Evolutionary conservation across 371 early-diverging fungal species (phyloP).

Genomic region (Haplosporangium sp.): DNA sequence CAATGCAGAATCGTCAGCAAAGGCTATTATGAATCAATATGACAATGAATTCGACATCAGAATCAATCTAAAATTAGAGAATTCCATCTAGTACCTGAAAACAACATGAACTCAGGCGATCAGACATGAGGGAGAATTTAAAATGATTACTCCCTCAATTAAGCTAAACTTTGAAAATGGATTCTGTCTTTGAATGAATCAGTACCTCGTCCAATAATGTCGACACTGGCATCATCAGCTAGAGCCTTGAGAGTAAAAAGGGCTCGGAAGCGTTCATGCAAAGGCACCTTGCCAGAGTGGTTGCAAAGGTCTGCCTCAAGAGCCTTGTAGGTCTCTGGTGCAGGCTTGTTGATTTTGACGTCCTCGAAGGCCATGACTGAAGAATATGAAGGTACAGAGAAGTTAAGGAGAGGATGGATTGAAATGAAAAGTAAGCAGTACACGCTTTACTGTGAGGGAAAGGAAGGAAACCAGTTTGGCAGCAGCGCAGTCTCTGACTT

Average conservation of each 20-base stretch:
- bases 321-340: conserved; percentile 47
- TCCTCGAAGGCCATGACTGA: conserved; percentile 50
- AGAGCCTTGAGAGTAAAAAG: conserved; percentile 95
- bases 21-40: conserved; percentile 61
- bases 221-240: conserved; percentile 80
- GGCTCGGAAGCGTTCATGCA: conserved; percentile 93
- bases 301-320: conserved; percentile 73
- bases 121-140: neutral
- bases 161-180: neutral
- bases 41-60: neutral
- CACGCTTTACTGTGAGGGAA: neutral
- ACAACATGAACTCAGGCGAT: neutral
- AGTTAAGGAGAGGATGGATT: neutral
- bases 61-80: no score
- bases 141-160: neutral
- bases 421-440: neutral
- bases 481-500: conserved; percentile 7
- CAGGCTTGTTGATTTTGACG: conserved; percentile 28
- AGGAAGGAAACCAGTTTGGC: conserved; percentile 4
- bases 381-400: neutral
- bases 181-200: neutral
- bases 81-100: neutral
- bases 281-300: conserved; percentile 67
- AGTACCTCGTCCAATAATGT: conserved; percentile 87
- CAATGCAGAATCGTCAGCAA: conserved; percentile 91